Conservation (phyloP, 164 flowering plant species). For the Umbellularia californica region DNA sequence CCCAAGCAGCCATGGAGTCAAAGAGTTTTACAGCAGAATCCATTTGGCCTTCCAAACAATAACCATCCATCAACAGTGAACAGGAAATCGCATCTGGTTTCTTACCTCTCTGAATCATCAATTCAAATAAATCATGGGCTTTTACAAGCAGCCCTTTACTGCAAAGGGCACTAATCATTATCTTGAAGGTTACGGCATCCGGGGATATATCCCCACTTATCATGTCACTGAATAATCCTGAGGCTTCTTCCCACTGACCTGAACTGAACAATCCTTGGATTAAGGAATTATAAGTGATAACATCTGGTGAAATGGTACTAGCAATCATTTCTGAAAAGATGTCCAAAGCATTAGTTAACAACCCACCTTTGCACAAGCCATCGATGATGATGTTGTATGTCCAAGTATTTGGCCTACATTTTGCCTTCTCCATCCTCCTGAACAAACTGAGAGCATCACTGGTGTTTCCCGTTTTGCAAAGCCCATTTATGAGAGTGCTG, state of each 20-base stretch:
- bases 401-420: slow-evolving; percentile 9
- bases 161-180: slow-evolving; percentile 45
- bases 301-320: slow-evolving; percentile 9
- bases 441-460: slow-evolving; percentile 33
- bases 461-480: slow-evolving; percentile 34
- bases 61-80: slow-evolving; percentile 37
- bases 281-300: slow-evolving; percentile 28
- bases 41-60: slow-evolving; percentile 11
- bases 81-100: slow-evolving; percentile 39
- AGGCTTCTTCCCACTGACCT: slow-evolving; percentile 36
- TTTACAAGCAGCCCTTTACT: slow-evolving; percentile 29
- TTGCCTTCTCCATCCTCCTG: slow-evolving; percentile 32
- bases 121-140: slow-evolving; percentile 34
- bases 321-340: slow-evolving; percentile 22
- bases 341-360: slow-evolving; percentile 34
- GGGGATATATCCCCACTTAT: slow-evolving; percentile 29
- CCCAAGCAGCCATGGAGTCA: slow-evolving; percentile 27
- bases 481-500: slow-evolving; percentile 34
- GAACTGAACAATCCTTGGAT: slow-evolving; percentile 44
- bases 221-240: slow-evolving; percentile 28
- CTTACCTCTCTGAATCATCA: slow-evolving; percentile 52
- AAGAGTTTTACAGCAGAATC: slow-evolving; percentile 37
- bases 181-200: slow-evolving; percentile 35
- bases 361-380: slow-evolving; percentile 47
- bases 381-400: slow-evolving; percentile 37